Base-by-base conservation (phyloP, 495 filamentous ascomycete species). In the Zalerion maritima region DNA sequence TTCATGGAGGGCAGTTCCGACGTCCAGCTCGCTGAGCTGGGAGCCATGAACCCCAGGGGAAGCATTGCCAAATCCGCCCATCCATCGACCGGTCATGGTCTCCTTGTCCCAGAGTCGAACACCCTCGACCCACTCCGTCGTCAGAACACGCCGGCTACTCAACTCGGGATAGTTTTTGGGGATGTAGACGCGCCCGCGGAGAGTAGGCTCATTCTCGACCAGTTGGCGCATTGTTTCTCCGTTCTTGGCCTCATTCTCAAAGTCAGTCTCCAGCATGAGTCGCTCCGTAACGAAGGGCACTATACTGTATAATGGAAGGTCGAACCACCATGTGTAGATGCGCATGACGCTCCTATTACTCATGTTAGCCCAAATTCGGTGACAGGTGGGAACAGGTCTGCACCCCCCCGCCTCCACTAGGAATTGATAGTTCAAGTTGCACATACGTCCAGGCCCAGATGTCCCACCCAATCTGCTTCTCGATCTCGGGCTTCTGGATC, bases 81-180 rank as follows among this genome's bases (percentile, higher is more conserved):
- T 47, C 85, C 89, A 94, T 2, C 67, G 57, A 6, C 60, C 58
- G 0, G 68, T 76, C 37, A 94, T 73, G 12, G 75, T 58, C 2
- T 78, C 69, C 40, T 86, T 92, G 36, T 94, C 84, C 78, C 84
- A 92, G 5, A 97, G 61, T 12, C 84, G 67, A 2, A 93, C 70
- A 11, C 87, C 87, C 50, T 97, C 89, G 28, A 97, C 83, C 89
- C 89, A 97, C 46, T 97, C 87, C 2, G 89, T 82, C 2, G 89
- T 92, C 62, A 97, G 76, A 12, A 97, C 75, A 13, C 89, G 70
- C 39, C 63, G 77, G 6, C 81, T 85, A 41, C 73, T 84, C 15
- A 94, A 64, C 26, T 89, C 81, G 7, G 71, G 66, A 49, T 82
- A 84, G 12, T 92, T 76, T 20, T 75, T 67, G 0, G 87, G 87